Evolutionary conservation across 768 basidiomycete genomes (phyloP), one percentile per base, ranked within the genome.

Genomic region (Cystobasidium tubakii): DNA sequence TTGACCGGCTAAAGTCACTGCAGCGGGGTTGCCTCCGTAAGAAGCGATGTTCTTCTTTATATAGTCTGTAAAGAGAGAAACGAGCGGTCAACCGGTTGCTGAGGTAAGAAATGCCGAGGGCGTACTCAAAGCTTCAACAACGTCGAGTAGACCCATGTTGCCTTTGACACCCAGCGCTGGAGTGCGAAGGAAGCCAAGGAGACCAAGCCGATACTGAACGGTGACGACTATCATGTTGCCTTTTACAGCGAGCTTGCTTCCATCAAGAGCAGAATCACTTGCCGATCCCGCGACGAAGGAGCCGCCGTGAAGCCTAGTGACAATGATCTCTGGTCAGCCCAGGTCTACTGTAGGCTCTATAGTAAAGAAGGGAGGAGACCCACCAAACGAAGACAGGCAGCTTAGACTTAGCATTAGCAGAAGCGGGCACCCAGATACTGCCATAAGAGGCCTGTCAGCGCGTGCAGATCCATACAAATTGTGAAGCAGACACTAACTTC

Each of bases 191-290:
- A 73, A 62, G 83, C 88, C 76, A 79, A 90, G 87, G 73, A 86
- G 86, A 55, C 89, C 91, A n/a, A 90, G 84, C 64, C 92, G 87
- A 79, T 93, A 92, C 80, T 93, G 91, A 31, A 91, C 83, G 19
- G 90, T 87, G 9, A 87, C 88, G 21, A 93, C 90, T 70, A 93
- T 88, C 4, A 90, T 88, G 60, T 86, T 84, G 6, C 89, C 89
- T 0, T 86, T 85, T 29, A 84, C 78, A 0, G 91, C 90, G 19
- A 93, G 85, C 2, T 84, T 85, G 7, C 89, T 88, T 0, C 90
- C 91, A 80, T 92, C 89, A 13, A 95, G 82, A 34, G 88, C 90
- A 17, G 89, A 84, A 29, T 83, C 86, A 10, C 86, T 87, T 2
- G 89, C 88, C 44, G 88, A 88, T 7, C 92, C 91, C 2, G 83